Evolutionary conservation across 495 filamentous ascomycete species (phyloP).

Genomic region (Cenococcum geophilum): DNA sequence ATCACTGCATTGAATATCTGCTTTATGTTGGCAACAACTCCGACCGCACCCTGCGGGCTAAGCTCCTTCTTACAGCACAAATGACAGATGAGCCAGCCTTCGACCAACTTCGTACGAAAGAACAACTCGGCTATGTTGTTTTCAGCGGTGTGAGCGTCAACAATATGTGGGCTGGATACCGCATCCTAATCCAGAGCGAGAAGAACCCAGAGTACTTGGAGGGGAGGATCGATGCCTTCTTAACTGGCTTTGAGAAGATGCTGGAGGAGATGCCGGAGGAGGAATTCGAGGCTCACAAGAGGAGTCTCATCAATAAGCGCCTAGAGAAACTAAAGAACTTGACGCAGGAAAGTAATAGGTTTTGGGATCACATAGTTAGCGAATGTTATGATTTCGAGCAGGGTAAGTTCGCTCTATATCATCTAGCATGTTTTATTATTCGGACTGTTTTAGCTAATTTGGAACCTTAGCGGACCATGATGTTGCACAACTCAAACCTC

Average conservation of each 20-base stretch:
- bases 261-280: conserved; percentile 72
- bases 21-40: conserved; percentile 70
- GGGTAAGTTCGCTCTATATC: conserved; percentile 47
- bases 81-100: conserved; percentile 89
- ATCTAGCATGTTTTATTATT: conserved; percentile 1
- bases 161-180: conserved; percentile 70
- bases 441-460: conserved; percentile 23
- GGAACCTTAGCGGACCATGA: conserved; percentile 59
- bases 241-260: conserved; percentile 55
- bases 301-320: conserved; percentile 79
- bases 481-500: conserved; percentile 61
- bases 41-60: conserved; percentile 62
- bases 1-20: conserved; percentile 92
- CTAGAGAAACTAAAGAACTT: conserved; percentile 93
- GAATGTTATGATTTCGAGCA: conserved; percentile 87
- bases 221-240: conserved; percentile 76
- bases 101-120: conserved; percentile 89
- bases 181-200: conserved; percentile 93
- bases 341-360: conserved; percentile 70
- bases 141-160: conserved; percentile 69
- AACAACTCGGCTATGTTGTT: conserved; percentile 96
- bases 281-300: conserved; percentile 87
- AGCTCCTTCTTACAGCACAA: conserved; percentile 79
- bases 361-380: conserved; percentile 77
- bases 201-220: conserved; percentile 76